Percentiles rank a stretch among this genome's conserved stretches.
phyloP scores from a whole-genome alignment of 148 eudicot species.

The Amaranthus hypochondriacus region DNA sequence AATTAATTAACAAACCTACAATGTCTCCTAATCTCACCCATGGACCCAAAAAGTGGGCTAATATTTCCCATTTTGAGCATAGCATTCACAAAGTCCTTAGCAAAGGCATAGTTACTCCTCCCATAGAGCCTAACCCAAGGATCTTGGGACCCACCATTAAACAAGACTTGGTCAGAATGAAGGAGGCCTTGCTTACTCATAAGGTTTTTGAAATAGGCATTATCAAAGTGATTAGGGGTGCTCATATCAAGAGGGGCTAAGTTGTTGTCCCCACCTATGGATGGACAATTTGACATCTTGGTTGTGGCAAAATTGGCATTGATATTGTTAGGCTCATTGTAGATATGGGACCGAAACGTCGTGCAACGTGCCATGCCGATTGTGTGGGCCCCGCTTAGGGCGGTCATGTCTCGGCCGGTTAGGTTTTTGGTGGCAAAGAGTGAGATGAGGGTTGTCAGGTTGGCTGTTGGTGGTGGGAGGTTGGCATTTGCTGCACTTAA shows the following conservation, averaged over 20 bases:
- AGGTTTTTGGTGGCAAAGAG: slow-evolving; percentile 38
- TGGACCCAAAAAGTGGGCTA: slow-evolving; percentile 43
- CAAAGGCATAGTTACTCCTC: slow-evolving; percentile 27
- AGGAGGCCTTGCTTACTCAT: slow-evolving; percentile 39
- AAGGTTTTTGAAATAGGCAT: slow-evolving; percentile 33
- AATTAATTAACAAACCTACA: slow-evolving; percentile 41
- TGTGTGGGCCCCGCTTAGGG: slow-evolving; percentile 54
- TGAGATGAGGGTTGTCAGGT: slow-evolving; percentile 34
- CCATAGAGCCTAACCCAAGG: slow-evolving; percentile 36
- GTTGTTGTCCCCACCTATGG: slow-evolving; percentile 32
- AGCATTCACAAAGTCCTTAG: slow-evolving; percentile 36
- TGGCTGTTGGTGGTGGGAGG: slow-evolving; percentile 39
- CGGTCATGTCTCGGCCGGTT: slow-evolving; percentile 39
- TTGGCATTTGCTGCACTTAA: slow-evolving; percentile 32
- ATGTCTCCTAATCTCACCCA: slow-evolving; percentile 49
- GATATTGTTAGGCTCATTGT: slow-evolving; percentile 38
- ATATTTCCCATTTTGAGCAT: slow-evolving; percentile 45
- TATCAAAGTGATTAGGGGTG: slow-evolving; percentile 35
- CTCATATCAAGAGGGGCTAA: slow-evolving; percentile 37
- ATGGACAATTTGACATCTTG: slow-evolving; percentile 32
- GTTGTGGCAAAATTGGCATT: slow-evolving; percentile 22
- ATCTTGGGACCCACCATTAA: slow-evolving; percentile 36
- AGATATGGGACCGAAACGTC: slow-evolving; percentile 34
- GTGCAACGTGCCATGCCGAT: slow-evolving; percentile 42
- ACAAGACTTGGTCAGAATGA: slow-evolving; percentile 53